Evolutionary conservation across 2,329 filamentous ascomycete species (phyloP), one percentile per base, ranked within the genome.

Genomic region (Alternaria hordeiaustralica): DNA sequence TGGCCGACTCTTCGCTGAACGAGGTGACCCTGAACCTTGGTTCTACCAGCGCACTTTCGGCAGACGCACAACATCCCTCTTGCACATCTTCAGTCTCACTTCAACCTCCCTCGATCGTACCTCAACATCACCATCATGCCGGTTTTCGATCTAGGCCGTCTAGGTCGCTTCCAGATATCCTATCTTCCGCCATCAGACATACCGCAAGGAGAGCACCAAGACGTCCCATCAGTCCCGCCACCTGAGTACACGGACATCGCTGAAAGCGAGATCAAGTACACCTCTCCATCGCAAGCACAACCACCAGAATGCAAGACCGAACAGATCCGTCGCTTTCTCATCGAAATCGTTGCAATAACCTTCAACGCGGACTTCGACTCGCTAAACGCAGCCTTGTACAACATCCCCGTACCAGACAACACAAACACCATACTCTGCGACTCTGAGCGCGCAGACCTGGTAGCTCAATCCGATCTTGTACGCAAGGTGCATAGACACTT

Each of bases 91-190:
- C 15, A 41, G 33, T 41, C 33, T 18, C 15, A 41, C 15, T 10
- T 5, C 15, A 41, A 41, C 13, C 33, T 36, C 33, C 33, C 33
- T 36, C 4, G 7, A 36, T 9, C 15, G 9, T 9, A 36, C 7
- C 33, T 36, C 7, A n/a, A 33, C 45, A 30, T 15, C 30, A 18
- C 26, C 20, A 46, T 49, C 12, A 57, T 49, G 18, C 43, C 55
- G 26, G n/a, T n/a, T 1, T 49, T 49, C 44, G 26, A 6, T 30
- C 21, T 50, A n/a, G 55, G 45, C 26, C 44, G 55, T 43, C 45
- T 58, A 15, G 55, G 55, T 26, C 55, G 55, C 8, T 20, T 58
- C 45, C 28, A 50, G 36, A 21, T 50, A 50, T 58, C 55, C 6
- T 21, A 45, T 49, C 55, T 49, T 50, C 45, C 41, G 28, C 54